Evolutionary conservation across 495 filamentous ascomycete genomes (phyloP).

Genomic region (Xylaria acuta): DNA sequence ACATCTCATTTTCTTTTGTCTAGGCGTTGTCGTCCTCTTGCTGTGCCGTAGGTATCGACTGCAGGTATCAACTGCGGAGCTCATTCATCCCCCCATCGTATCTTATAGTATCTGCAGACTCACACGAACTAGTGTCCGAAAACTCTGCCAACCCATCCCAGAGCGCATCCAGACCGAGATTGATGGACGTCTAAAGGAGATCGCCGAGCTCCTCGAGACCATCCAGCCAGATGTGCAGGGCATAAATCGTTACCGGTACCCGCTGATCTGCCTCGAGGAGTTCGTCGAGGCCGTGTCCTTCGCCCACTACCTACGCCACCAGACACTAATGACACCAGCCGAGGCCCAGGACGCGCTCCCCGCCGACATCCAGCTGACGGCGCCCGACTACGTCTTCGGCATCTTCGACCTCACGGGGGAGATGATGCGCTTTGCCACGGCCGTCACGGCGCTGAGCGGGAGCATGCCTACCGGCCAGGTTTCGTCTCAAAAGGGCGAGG

Average conservation of each 20-base stretch:
- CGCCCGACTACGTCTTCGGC: slow-evolving; percentile 88
- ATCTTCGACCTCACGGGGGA: slow-evolving; percentile 93
- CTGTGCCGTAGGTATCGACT: not conserved
- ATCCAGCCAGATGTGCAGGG: slow-evolving; percentile 76
- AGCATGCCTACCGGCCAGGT: slow-evolving; percentile 40
- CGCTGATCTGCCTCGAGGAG: slow-evolving; percentile 87
- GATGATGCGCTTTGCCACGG: slow-evolving; percentile 94
- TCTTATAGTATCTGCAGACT: slow-evolving; percentile 17
- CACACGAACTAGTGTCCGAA: slow-evolving; percentile 62
- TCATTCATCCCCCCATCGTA: slow-evolving; percentile 19
- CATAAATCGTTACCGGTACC: slow-evolving; percentile 85
- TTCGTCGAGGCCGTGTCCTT: slow-evolving; percentile 87
- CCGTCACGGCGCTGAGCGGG: slow-evolving; percentile 71
- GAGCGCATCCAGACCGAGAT: slow-evolving; percentile 68
- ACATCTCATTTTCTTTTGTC: slow-evolving; percentile 9
- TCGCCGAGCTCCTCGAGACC: slow-evolving; percentile 67
- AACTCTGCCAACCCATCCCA: slow-evolving; percentile 68
- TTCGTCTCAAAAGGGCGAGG: slow-evolving; percentile 30
- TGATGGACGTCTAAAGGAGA: slow-evolving; percentile 67
- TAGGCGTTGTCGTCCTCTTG: not conserved
- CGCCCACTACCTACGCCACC: slow-evolving; percentile 81
- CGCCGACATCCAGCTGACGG: slow-evolving; percentile 64
- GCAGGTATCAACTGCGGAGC: not conserved
- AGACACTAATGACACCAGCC: slow-evolving; percentile 70
- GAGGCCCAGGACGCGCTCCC: slow-evolving; percentile 63